A percentile compares a stretch with the other conserved stretches of the same genome.
Evolutionary conservation across 2,329 filamentous ascomycete genomes (phyloP).

Genomic region (Stenocarpella maydis): DNA sequence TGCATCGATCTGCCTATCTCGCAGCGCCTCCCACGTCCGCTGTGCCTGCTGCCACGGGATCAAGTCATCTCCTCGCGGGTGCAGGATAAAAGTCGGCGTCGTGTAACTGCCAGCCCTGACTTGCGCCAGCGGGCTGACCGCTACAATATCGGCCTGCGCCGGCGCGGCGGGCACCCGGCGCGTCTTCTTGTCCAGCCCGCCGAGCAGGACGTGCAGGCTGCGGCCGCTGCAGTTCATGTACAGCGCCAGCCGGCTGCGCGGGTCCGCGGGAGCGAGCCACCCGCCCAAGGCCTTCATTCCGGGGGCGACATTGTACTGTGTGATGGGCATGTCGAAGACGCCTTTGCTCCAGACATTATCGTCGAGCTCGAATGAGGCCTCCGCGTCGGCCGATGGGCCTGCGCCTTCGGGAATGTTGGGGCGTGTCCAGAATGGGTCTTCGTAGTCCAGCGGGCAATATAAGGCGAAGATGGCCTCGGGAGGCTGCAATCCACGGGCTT

Average conservation of each 20-base stretch:
- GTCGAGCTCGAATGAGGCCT: neutral
- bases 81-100: constrained; percentile 47
- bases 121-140: constrained; percentile 44
- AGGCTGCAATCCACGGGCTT: constrained; percentile 41
- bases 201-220: constrained; percentile 40
- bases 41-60: constrained; percentile 44
- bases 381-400: neutral
- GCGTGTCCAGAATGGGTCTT: constrained; percentile 34
- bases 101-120: constrained; percentile 43
- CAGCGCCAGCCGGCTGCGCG: constrained; percentile 41
- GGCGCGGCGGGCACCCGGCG: constrained; percentile 29
- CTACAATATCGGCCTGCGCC: constrained; percentile 32
- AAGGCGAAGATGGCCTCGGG: constrained; percentile 55
- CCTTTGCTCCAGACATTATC: neutral
- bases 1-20: neutral
- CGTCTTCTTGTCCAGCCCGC: constrained; percentile 37
- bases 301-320: constrained; percentile 6
- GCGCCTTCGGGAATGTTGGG: constrained; percentile 18
- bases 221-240: constrained; percentile 44
- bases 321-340: constrained; percentile 11
- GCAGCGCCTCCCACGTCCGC: constrained; percentile 38
- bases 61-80: constrained; percentile 44
- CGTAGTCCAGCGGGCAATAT: constrained; percentile 45
- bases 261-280: constrained; percentile 34
- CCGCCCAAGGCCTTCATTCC: constrained; percentile 6